phyloP scores from a whole-genome alignment of 768 basidiomycete genomes.

The Boletus coccyginus region DNA sequence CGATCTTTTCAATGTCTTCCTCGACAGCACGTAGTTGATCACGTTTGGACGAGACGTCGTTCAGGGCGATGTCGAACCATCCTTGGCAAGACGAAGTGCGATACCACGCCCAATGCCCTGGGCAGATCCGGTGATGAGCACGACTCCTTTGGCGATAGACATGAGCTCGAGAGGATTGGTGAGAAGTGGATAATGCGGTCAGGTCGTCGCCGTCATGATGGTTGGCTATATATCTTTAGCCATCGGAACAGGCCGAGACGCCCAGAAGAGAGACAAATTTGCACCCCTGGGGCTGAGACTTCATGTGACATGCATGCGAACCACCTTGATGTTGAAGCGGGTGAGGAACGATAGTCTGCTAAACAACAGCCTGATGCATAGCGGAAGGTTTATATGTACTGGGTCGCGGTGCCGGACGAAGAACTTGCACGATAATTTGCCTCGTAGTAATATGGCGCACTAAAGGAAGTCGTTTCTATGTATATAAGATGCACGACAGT shows the following conservation, averaged over 20 bases:
- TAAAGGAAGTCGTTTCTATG: too few relatives aligned
- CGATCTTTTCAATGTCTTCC: constrained; percentile 4
- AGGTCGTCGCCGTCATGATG: too few relatives aligned
- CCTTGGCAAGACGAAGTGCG: constrained; percentile 17
- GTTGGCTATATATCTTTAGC: background rate
- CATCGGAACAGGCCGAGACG: background rate
- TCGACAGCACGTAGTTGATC: constrained; percentile 10
- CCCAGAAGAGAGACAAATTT: background rate
- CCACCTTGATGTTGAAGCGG: background rate
- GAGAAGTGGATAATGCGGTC: too few relatives aligned
- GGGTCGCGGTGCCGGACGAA: too few relatives aligned
- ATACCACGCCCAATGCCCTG: constrained; percentile 29
- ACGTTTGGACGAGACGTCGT: constrained; percentile 23
- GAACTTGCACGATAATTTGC: too few relatives aligned
- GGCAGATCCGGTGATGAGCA: constrained; percentile 31
- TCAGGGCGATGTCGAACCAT: constrained; percentile 29
- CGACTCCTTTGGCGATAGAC: constrained; percentile 25
- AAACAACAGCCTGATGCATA: background rate
- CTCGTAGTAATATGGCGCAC: too few relatives aligned
- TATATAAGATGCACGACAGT: too few relatives aligned
- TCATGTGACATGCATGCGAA: background rate
- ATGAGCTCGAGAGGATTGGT: background rate
- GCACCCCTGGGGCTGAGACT: too few relatives aligned
- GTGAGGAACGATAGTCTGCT: background rate
- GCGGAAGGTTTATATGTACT: background rate